phyloP scores from a whole-genome alignment of 2,329 filamentous ascomycete genomes.

The Zymoseptoria crescenta region DNA sequence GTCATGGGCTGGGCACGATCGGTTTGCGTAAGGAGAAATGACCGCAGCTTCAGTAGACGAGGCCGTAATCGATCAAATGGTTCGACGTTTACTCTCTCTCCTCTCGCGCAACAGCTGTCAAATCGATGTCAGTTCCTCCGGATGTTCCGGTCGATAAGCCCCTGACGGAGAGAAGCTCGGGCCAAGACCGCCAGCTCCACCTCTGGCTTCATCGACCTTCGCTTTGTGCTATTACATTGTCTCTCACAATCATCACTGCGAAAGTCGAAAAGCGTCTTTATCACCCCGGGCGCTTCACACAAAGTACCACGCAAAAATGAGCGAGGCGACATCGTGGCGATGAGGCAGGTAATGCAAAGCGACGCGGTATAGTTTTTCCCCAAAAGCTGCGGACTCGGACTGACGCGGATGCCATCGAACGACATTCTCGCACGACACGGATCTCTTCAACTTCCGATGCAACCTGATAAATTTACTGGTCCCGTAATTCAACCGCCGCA shows the following conservation, averaged over 20 bases:
- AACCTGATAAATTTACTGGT: too few species aligned
- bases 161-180: neutral
- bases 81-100: neutral
- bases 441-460: too few species aligned
- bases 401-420: neutral
- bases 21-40: neutral
- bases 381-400: too few species aligned
- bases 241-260: neutral
- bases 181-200: neutral
- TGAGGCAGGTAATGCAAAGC: neutral
- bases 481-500: too few species aligned
- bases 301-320: neutral
- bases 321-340: neutral
- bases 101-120: too few species aligned
- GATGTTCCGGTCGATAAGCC: too few species aligned
- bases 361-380: neutral
- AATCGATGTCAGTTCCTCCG: too few species aligned
- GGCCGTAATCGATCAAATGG: neutral
- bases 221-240: neutral
- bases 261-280: neutral
- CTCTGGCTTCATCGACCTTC: neutral
- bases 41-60: neutral
- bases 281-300: neutral
- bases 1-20: neutral
- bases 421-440: too few species aligned